phyloP scores from a whole-genome alignment of 2,329 filamentous ascomycete genomes.

The Capronia epimyces region DNA sequence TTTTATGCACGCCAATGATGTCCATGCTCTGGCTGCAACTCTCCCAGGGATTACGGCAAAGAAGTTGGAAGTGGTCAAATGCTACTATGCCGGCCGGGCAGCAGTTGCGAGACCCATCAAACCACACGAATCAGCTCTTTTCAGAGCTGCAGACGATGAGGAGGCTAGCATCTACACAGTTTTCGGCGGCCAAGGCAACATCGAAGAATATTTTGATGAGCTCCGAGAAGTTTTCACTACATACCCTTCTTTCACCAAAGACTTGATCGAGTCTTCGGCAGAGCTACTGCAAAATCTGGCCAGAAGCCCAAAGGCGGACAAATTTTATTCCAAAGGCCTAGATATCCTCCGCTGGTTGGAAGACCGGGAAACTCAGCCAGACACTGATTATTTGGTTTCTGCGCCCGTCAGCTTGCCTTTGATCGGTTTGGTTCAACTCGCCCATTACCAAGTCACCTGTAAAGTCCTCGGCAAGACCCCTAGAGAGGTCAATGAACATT shows the following conservation, averaged over 20 bases:
- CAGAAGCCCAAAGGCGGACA: constrained; percentile 77
- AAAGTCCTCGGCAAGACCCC: constrained; percentile 85
- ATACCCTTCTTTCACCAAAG: constrained; percentile 84
- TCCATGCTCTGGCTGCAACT: constrained; percentile 78
- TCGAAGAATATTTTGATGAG: constrained; percentile 99
- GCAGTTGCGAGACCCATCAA: constrained; percentile 81
- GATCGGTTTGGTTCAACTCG: constrained; percentile 92
- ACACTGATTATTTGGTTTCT: constrained; percentile 89
- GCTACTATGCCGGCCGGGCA: constrained; percentile 85
- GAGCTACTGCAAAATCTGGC: constrained; percentile 82
- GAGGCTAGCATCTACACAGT: constrained; percentile 85
- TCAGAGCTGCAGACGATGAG: constrained; percentile 79
- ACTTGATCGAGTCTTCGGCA: constrained; percentile 73
- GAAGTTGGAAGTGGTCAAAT: constrained; percentile 81
- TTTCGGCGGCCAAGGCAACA: constrained; percentile 96
- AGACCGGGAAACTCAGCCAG: constrained; percentile 80
- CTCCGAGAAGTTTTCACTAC: constrained; percentile 84
- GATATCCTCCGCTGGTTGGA: constrained; percentile 93
- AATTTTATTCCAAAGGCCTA: constrained; percentile 94
- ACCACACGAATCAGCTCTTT: constrained; percentile 85
- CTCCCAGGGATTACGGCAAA: constrained; percentile 88
- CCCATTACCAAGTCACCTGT: constrained; percentile 92
- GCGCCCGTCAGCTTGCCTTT: constrained; percentile 92
- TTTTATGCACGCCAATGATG: constrained; percentile 92
- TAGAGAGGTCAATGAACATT: constrained; percentile 75